Percentiles rank a stretch among this genome's conserved stretches.
These are phyloP conservation scores for Saprolegnia parasitica DNA, from an alignment of 352 stramenopile genomes.

Conservation along the genomic window DNA sequence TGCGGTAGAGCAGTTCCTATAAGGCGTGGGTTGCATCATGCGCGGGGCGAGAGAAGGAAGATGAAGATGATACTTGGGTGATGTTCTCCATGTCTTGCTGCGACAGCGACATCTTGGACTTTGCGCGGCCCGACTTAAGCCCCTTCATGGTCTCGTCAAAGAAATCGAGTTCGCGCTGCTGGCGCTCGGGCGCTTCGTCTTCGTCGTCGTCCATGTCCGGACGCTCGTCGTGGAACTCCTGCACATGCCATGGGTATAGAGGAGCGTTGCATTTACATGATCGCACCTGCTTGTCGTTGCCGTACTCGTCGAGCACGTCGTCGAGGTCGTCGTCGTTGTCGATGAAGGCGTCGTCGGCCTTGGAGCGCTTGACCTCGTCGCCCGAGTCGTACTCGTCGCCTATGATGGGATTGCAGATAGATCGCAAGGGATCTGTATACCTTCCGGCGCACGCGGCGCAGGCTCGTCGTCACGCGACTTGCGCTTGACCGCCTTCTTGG, in stretches of 20 bases:
- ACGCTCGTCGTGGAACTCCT: slow-evolving; percentile 77
- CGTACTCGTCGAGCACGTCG: slow-evolving; percentile 77
- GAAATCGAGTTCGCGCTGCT: slow-evolving; percentile 45
- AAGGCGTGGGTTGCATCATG: neutral
- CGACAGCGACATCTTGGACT: slow-evolving; percentile 70
- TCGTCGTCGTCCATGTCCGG: slow-evolving; percentile 41
- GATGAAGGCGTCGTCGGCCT: slow-evolving; percentile 85
- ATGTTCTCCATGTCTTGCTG: slow-evolving; percentile 83
- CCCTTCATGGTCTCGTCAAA: slow-evolving; percentile 81
- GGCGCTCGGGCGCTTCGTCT: slow-evolving; percentile 32
- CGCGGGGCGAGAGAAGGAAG: neutral
- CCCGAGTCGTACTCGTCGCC: slow-evolving; percentile 83
- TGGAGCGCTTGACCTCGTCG: slow-evolving; percentile 61
- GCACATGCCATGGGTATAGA: no score
- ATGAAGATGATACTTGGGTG: slow-evolving; percentile 38
- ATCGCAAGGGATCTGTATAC: slow-evolving; percentile 32
- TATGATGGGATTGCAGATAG: slow-evolving; percentile 7
- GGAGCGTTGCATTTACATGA: neutral
- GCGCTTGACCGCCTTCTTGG: slow-evolving; percentile 49
- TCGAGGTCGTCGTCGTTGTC: slow-evolving; percentile 81
- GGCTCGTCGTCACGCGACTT: slow-evolving; percentile 11
- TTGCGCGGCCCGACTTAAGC: slow-evolving; percentile 73
- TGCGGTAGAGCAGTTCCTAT: slow-evolving; percentile 76
- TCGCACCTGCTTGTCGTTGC: slow-evolving; percentile 46
- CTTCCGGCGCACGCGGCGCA: neutral